Base-by-base conservation (phyloP, 78 protist genomes). In the Dictyostelium firmibasis region DNA sequence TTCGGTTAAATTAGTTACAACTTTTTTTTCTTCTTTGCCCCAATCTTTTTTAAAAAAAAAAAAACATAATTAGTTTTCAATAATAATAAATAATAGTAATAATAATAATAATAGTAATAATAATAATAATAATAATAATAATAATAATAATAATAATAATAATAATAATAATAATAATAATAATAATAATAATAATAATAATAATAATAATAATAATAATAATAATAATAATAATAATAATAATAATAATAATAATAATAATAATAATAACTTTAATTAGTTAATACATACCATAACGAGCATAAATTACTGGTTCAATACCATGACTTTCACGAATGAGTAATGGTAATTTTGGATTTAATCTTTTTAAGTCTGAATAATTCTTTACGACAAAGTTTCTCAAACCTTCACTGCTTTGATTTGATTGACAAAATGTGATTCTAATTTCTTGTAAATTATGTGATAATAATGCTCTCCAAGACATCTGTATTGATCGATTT, bases 391-490 rank as follows among this genome's bases (percentile, higher is more conserved):
- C 85, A 84, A 89, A 89, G 35, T 89, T 89, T 89, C 94, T 89
- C 35, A 89, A 41, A 50, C 94, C 94, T 70, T 89, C 94, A 81
- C 87, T 81, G 76, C 94, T 89, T 81, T 60, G 81, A 18, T 75
- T 44, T 5, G 86, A 35, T 47, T 78, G 86, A 20, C 94, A 89
- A n/a, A 89, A 89, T 8, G 44, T 47, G 36, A 89, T 89, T 89
- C 94, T 89, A 31, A 89, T 81, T 67, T 89, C 94, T 89, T 81
- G 86, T 33, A 89, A 81, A n/a, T 89, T 89, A 38, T 89, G 94
- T 81, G 94, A 89, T 81, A 89, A 81, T n/a, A 89, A 75, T 36
- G 94, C 94, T 81, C 94, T 89, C 94, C 94, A 89, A 62, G 92
- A 86, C 92, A 86, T 86, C 38, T 36, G 25, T 53, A 14, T 38